These are phyloP conservation scores for Leishmania major DNA, from an alignment of 208 protist species.

Conservation along the genomic window DNA sequence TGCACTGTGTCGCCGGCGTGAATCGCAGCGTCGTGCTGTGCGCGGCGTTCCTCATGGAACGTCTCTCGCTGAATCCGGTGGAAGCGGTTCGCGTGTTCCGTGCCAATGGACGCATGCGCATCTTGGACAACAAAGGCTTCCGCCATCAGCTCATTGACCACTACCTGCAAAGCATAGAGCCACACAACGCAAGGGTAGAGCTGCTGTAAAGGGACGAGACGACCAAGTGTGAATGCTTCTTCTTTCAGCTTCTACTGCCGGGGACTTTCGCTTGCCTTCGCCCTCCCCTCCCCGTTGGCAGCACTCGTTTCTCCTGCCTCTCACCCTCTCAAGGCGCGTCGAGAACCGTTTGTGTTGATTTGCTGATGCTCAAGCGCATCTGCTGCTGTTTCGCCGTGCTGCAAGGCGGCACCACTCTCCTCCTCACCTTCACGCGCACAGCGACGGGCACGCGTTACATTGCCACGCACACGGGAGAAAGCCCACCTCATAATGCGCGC, in stretches of 20 bases:
- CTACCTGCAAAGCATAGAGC: conserved; percentile 56
- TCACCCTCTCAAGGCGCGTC: neutral
- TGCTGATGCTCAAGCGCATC: neutral
- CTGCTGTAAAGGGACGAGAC: conserved; percentile 1
- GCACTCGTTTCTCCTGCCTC: neutral
- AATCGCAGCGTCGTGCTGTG: conserved; percentile 89
- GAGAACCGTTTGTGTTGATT: neutral
- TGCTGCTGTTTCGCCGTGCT: neutral
- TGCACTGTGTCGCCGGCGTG: conserved; percentile 87
- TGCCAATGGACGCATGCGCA: conserved; percentile 51
- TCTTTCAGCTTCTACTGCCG: neutral
- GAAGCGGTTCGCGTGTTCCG: conserved; percentile 65
- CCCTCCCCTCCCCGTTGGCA: neutral
- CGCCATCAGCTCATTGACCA: conserved; percentile 85
- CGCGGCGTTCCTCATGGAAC: conserved; percentile 78
- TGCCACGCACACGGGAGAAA: neutral
- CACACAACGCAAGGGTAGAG: conserved; percentile 10
- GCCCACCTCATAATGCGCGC: neutral
- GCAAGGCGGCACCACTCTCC: neutral
- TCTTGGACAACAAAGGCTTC: conserved; percentile 82
- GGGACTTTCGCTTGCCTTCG: neutral
- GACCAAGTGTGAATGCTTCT: neutral
- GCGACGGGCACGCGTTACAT: neutral
- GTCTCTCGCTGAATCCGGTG: conserved; percentile 48
- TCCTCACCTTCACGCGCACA: neutral